A percentile compares a stretch with the other conserved stretches of the same genome.
These are phyloP conservation scores for Bruguiera gymnorhiza DNA, from an alignment of 345 rosid genomes.

Conservation along the genomic window DNA sequence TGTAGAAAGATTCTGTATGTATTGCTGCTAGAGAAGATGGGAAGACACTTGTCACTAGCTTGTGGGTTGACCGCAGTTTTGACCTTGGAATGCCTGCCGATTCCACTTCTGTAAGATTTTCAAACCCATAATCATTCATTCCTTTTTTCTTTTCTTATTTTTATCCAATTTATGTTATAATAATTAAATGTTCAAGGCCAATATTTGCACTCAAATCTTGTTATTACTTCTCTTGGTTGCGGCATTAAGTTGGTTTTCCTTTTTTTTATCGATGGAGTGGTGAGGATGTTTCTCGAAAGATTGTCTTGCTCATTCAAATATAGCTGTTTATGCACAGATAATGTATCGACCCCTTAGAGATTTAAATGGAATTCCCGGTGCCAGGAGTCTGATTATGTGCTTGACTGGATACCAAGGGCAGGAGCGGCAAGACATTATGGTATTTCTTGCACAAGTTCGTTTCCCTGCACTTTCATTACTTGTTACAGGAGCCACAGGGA, in stretches of 20 bases:
- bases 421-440: slow-evolving; percentile 93
- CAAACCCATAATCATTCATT: not conserved
- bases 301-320: too few relatives aligned
- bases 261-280: too few relatives aligned
- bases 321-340: slow-evolving; percentile 37
- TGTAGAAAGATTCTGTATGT: slow-evolving; percentile 79
- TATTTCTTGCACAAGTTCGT: slow-evolving; percentile 20
- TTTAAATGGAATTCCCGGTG: slow-evolving; percentile 81
- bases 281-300: too few relatives aligned
- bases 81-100: slow-evolving; percentile 68
- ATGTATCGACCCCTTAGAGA: slow-evolving; percentile 70
- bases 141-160: not conserved
- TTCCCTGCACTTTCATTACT: slow-evolving; percentile 7
- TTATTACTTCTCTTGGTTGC: too few relatives aligned
- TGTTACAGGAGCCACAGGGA: not conserved
- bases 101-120: slow-evolving; percentile 59
- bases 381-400: slow-evolving; percentile 54
- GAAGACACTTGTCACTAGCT: slow-evolving; percentile 58
- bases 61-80: slow-evolving; percentile 85
- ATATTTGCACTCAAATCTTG: too few relatives aligned
- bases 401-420: slow-evolving; percentile 90
- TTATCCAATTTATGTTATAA: too few relatives aligned
- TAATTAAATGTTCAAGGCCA: too few relatives aligned
- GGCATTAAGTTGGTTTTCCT: too few relatives aligned
- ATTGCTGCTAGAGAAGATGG: slow-evolving; percentile 65